These are phyloP conservation scores for Kodamaea laetipori DNA, from an alignment of 805 yeast species.

Conservation along the genomic window DNA sequence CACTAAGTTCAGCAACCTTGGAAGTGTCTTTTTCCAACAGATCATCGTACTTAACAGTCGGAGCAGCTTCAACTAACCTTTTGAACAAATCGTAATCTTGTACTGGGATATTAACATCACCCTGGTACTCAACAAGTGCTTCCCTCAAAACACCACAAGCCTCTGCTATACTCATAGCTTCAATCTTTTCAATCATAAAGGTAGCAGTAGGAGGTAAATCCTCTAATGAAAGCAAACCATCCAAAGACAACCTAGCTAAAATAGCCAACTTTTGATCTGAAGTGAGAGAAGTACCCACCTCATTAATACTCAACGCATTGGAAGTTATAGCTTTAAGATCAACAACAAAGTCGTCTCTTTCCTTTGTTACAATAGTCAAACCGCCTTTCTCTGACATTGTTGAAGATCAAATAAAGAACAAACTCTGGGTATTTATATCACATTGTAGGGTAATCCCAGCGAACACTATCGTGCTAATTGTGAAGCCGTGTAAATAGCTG, in stretches of 20 bases:
- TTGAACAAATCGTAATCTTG: slow-evolving; percentile 37
- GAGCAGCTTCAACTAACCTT: slow-evolving; percentile 16
- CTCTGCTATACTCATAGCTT: slow-evolving; percentile 35
- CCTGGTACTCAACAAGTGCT: slow-evolving; percentile 42
- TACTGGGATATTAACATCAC: slow-evolving; percentile 50
- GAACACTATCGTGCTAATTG: too few relatives aligned
- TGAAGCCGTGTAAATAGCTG: too few relatives aligned
- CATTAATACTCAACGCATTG: slow-evolving; percentile 15
- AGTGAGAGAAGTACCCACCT: slow-evolving; percentile 20
- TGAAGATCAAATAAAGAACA: too few relatives aligned
- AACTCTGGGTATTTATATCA: too few relatives aligned
- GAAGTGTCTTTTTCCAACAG: background rate
- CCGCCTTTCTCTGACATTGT: too few relatives aligned
- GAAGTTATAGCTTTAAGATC: slow-evolving; percentile 17
- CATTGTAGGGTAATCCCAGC: too few relatives aligned
- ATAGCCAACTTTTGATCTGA: slow-evolving; percentile 28
- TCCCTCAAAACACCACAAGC: slow-evolving; percentile 41
- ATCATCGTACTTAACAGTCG: background rate
- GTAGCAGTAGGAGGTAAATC: slow-evolving; percentile 35
- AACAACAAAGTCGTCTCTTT: slow-evolving; percentile 18
- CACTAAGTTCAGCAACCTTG: background rate
- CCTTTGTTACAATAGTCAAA: slow-evolving; percentile 7
- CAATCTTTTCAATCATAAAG: slow-evolving; percentile 44
- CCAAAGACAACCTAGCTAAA: slow-evolving; percentile 28
- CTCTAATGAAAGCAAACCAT: slow-evolving; percentile 26